These are phyloP conservation scores for Botrytis elliptica DNA, from an alignment of 2,329 filamentous ascomycete species.

Conservation along the genomic window DNA sequence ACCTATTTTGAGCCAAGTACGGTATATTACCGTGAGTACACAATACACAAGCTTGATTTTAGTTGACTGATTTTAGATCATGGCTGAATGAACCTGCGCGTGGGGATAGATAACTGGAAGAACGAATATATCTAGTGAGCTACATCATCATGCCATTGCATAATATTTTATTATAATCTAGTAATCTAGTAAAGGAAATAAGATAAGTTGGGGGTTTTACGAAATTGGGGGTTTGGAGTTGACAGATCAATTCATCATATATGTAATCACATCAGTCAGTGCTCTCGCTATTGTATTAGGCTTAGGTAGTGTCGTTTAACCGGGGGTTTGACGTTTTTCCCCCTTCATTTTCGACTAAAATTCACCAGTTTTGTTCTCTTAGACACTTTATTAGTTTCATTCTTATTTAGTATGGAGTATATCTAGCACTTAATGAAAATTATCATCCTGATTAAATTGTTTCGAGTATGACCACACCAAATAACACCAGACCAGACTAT, in stretches of 20 bases:
- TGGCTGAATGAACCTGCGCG: neutral
- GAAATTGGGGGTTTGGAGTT: neutral
- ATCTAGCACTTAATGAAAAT: neutral
- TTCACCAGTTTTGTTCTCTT: neutral
- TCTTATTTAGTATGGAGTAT: neutral
- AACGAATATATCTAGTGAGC: neutral
- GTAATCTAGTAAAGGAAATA: neutral
- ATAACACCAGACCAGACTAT: neutral
- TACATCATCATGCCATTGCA: neutral
- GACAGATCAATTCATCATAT: conserved; percentile 8
- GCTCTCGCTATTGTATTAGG: neutral
- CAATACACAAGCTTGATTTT: conserved; percentile 2
- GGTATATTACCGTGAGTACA: neutral
- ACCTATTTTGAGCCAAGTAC: neutral
- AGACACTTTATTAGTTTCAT: neutral
- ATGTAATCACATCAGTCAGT: neutral
- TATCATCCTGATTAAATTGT: neutral
- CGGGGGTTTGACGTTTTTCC: neutral
- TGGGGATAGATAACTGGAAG: neutral
- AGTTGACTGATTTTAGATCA: neutral
- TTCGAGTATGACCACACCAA: neutral
- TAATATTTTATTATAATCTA: too few relatives aligned
- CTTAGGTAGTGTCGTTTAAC: conserved; percentile 3
- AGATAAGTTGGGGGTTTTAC: neutral
- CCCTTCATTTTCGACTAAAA: conserved; percentile 7